Conservation (phyloP, 2,329 filamentous ascomycete species). For the Paraconiothyrium sp. region DNA sequence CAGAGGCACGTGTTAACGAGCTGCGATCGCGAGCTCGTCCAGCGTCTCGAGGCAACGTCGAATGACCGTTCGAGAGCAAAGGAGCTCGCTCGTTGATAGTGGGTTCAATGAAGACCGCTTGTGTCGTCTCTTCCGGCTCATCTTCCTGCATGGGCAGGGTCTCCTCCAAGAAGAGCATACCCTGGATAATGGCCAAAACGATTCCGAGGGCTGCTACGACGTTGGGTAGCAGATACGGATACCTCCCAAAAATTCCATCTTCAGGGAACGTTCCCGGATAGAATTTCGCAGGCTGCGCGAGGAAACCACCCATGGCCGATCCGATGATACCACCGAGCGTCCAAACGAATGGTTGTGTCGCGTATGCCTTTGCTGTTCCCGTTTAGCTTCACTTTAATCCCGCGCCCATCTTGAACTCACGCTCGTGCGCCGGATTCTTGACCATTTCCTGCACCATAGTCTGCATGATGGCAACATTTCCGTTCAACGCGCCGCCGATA, state of each 20-base stretch:
- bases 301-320: conserved; percentile 83
- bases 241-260: conserved; percentile 75
- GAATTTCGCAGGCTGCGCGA: conserved; percentile 78
- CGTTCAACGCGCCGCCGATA: conserved; percentile 84
- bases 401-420: conserved; percentile 60
- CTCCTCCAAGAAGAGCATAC: conserved; percentile 83
- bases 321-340: conserved; percentile 88
- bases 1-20: conserved; percentile 31
- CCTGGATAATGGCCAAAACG: conserved; percentile 79
- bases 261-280: conserved; percentile 77
- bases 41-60: conserved; percentile 58
- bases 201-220: conserved; percentile 81
- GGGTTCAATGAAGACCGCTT: conserved; percentile 73
- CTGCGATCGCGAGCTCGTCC: conserved; percentile 42
- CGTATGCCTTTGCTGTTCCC: conserved; percentile 77
- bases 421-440: conserved; percentile 87
- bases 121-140: conserved; percentile 49
- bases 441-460: conserved; percentile 96
- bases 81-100: conserved; percentile 72
- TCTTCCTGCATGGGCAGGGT: conserved; percentile 73
- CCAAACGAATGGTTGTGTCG: conserved; percentile 95
- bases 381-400: conserved; percentile 17
- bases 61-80: conserved; percentile 58
- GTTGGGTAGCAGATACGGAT: conserved; percentile 90
- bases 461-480: conserved; percentile 88